Evolutionary conservation across 2,329 filamentous ascomycete species (phyloP).

Genomic region (Coleophoma crateriformis): DNA sequence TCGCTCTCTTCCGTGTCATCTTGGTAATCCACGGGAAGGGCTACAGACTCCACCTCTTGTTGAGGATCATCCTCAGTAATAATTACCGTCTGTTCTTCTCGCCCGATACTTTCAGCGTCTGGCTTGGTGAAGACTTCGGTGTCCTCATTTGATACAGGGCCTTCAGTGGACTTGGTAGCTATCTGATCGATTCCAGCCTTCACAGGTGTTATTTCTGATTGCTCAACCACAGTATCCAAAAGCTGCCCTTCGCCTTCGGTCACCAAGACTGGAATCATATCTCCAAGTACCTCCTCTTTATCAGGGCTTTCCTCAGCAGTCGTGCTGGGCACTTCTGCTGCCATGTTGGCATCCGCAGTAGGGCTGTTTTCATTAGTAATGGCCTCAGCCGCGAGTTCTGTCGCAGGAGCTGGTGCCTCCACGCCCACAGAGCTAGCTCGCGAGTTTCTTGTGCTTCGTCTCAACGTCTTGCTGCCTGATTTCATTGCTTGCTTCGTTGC

Average conservation of each 20-base stretch:
- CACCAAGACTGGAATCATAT: neutral
- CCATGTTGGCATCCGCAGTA: too few relatives aligned
- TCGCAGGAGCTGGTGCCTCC: neutral
- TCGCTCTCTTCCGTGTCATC: too few relatives aligned
- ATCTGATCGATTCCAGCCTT: neutral
- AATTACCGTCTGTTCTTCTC: neutral
- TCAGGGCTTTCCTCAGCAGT: too few relatives aligned
- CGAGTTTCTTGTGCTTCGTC: conserved; percentile 5
- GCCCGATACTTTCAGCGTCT: neutral
- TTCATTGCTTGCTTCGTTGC: neutral
- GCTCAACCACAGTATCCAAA: neutral
- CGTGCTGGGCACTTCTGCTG: too few relatives aligned
- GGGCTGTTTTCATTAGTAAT: too few relatives aligned
- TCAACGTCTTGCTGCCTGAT: neutral
- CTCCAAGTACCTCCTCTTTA: too few relatives aligned
- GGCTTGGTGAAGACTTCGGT: too few relatives aligned
- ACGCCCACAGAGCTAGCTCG: conserved; percentile 5
- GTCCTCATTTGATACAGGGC: too few relatives aligned
- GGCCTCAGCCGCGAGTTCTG: neutral
- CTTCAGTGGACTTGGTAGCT: neutral
- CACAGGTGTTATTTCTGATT: neutral
- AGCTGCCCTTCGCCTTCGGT: neutral
- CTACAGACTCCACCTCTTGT: neutral
- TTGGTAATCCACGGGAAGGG: neutral
- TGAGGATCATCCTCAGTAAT: neutral